phyloP scores from a whole-genome alignment of 148 eudicot genomes.

The Amaranthus hypochondriacus region DNA sequence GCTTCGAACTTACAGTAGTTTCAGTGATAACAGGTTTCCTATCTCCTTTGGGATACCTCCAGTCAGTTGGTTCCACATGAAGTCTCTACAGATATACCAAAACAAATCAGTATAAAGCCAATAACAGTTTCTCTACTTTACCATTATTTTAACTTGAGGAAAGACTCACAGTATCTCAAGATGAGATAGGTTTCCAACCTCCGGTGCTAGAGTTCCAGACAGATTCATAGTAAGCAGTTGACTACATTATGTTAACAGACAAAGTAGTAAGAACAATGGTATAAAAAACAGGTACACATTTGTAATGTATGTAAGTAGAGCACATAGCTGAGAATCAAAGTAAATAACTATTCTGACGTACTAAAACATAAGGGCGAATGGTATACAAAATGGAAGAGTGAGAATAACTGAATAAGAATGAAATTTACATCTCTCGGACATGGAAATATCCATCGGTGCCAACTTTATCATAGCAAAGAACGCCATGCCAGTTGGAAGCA shows the following conservation, averaged over 20 bases:
- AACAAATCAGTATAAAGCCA: constrained; percentile 6
- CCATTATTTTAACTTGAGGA: constrained; percentile 4
- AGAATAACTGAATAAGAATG: no score
- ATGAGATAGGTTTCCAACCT: constrained; percentile 56
- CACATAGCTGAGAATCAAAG: no score
- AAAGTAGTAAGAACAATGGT: neutral
- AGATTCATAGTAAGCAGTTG: constrained; percentile 63
- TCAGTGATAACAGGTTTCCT: constrained; percentile 59
- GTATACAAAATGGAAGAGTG: no score
- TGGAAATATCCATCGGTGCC: constrained; percentile 42
- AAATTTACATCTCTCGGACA: constrained; percentile 59
- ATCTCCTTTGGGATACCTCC: constrained; percentile 85
- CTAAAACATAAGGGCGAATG: no score
- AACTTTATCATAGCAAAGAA: constrained; percentile 38
- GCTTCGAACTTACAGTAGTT: constrained; percentile 55
- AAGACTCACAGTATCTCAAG: constrained; percentile 60
- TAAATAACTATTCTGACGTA: no score
- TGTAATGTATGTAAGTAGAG: no score
- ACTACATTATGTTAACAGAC: constrained; percentile 33
- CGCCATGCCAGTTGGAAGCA: constrained; percentile 58
- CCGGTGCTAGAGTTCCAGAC: constrained; percentile 73
- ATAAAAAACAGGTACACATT: no score
- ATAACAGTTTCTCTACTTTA: no score
- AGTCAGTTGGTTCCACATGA: constrained; percentile 79
- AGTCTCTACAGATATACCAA: constrained; percentile 38